phyloP scores from a whole-genome alignment of 305 asterid genomes.

The Fraxinus nigra region DNA sequence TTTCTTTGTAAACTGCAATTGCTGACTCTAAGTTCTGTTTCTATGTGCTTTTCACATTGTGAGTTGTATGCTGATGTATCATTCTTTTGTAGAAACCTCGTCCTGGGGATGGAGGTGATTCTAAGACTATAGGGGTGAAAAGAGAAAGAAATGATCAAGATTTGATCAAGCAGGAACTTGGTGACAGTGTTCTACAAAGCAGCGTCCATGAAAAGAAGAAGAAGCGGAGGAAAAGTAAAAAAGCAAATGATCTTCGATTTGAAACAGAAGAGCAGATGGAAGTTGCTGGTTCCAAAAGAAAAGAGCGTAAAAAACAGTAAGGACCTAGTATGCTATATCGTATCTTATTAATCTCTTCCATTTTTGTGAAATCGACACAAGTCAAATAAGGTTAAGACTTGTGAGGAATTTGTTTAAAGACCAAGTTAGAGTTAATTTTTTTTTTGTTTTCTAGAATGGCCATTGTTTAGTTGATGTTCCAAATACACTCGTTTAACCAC shows the following conservation, averaged over 20 bases:
- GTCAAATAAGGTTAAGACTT: background rate
- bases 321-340: conserved; percentile 19
- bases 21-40: conserved; percentile 7
- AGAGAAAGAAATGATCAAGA: conserved; percentile 42
- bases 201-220: conserved; percentile 44
- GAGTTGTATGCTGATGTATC: conserved; percentile 10
- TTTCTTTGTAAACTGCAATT: conserved; percentile 1
- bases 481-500: background rate
- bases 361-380: background rate
- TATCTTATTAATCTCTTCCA: background rate
- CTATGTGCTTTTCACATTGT: background rate
- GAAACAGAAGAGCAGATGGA: conserved; percentile 35
- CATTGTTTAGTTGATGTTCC: background rate
- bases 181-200: conserved; percentile 24
- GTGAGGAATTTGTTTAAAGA: background rate
- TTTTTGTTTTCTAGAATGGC: background rate
- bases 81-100: conserved; percentile 33
- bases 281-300: conserved; percentile 54
- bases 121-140: conserved; percentile 32
- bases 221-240: conserved; percentile 48
- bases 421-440: background rate
- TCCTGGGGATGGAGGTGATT: conserved; percentile 33
- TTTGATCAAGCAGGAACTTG: conserved; percentile 26
- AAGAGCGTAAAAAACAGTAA: conserved; percentile 85
- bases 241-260: conserved; percentile 73